Evolutionary conservation across 257 asterid species (phyloP), one percentile per base, ranked within the genome.

Genomic region (Fraxinus excelsior): DNA sequence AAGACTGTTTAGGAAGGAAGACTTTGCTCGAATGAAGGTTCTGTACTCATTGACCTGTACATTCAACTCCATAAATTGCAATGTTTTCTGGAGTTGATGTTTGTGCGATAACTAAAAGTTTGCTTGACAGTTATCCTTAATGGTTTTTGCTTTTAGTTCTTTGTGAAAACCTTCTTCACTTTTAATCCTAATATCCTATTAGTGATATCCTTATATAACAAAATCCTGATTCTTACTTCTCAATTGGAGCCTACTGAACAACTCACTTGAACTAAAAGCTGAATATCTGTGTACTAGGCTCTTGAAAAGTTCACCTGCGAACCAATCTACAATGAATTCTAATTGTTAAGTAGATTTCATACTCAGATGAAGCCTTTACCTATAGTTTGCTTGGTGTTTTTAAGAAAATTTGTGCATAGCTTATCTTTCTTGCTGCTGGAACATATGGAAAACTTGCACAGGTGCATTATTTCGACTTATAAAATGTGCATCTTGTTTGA

Each of bases 21-120:
- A 93, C 81, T 96, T 96, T 75, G 82, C 84, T 73, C 87, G 78
- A 72, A 91, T 96, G 98, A 91, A 96, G 98, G 99, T 91, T 81
- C 53, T 81, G 35, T 60, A 70, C 46, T 81, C 56, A 16, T 79
- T 75, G 65, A 42, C 71, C 74, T 74, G 80, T 71, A 66, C 51
- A 56, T 40, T 83, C 66, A 34, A 51, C 77, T 46, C 31, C 74
- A 65, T 74, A 67, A 32, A 66, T 37, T 73, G 72, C 71, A 66
- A 46, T n/a, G 7, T n/a, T 56, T 56, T 56, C 12, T 46, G 7
- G 4, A 46, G 56, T n/a, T 46, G 56, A 46, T 46, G 56, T 4
- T 46, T 16, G 51, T 42, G 11, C 12, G 53, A 46, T 13, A 46
- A 46, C 56, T 46, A 46, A 46, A 3, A 46, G 26, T 19, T n/a